These are phyloP conservation scores for Penicillium sp. DNA, from an alignment of 2,329 filamentous ascomycete species.

Conservation along the genomic window DNA sequence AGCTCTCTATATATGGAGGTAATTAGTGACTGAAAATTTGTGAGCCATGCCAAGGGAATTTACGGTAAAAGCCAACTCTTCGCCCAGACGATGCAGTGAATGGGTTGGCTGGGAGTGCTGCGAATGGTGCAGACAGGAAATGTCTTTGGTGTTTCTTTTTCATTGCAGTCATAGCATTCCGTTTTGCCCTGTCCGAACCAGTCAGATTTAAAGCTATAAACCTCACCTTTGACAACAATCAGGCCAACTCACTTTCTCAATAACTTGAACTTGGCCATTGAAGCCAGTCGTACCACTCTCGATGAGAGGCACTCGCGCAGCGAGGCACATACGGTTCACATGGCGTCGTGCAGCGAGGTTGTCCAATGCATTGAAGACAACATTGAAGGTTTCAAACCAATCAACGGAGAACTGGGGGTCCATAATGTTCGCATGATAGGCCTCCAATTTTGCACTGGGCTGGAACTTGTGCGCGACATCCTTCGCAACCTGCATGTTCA, in stretches of 20 bases:
- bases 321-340: slow-evolving; percentile 96
- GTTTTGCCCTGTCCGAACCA: slow-evolving; percentile 61
- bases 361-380: slow-evolving; percentile 96
- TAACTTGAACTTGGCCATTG: slow-evolving; percentile 95
- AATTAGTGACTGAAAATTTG: background rate
- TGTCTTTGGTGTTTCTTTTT: slow-evolving; percentile 84
- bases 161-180: slow-evolving; percentile 93
- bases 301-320: slow-evolving; percentile 82
- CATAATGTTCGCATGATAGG: slow-evolving; percentile 94
- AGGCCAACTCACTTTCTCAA: slow-evolving; percentile 63
- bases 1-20: slow-evolving; percentile 64
- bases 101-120: slow-evolving; percentile 91
- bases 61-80: slow-evolving; percentile 90
- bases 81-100: slow-evolving; percentile 98
- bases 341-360: slow-evolving; percentile 91
- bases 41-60: slow-evolving; percentile 6
- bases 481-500: slow-evolving; percentile 69
- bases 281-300: slow-evolving; percentile 98
- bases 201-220: background rate
- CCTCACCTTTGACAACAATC: background rate
- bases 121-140: slow-evolving; percentile 97
- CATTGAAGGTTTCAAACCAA: slow-evolving; percentile 78
- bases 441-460: slow-evolving; percentile 77
- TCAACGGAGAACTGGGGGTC: slow-evolving; percentile 78
- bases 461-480: slow-evolving; percentile 90